Conservation (phyloP, 2,329 filamentous ascomycete genomes). For the Sarocladiaceae sp. region DNA sequence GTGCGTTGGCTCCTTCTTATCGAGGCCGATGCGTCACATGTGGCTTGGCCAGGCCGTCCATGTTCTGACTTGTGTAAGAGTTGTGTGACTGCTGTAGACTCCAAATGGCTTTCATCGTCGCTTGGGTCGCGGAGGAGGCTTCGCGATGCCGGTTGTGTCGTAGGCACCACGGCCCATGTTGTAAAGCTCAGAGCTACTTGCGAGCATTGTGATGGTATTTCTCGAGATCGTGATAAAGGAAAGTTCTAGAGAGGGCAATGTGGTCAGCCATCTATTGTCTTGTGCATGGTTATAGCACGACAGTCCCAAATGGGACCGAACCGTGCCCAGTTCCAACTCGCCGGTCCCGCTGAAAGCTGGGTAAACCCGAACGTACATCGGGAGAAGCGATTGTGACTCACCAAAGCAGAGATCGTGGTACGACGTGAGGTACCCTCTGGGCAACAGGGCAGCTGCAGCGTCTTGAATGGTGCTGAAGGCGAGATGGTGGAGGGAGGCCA, state of each 20-base stretch:
- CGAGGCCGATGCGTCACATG: conserved; percentile 8
- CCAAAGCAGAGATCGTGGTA: conserved; percentile 23
- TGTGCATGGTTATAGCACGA: background rate
- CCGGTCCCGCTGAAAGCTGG: too few relatives aligned
- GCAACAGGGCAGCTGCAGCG: background rate
- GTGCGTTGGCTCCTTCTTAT: background rate
- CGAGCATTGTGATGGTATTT: conserved; percentile 28
- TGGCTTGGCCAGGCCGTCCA: conserved; percentile 13
- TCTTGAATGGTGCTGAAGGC: conserved; percentile 11
- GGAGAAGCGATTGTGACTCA: conserved; percentile 22
- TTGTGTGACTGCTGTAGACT: conserved; percentile 4
- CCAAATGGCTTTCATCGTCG: conserved; percentile 25
- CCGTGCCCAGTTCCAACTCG: too few relatives aligned
- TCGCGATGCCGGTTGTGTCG: conserved; percentile 43
- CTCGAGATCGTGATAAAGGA: conserved; percentile 3
- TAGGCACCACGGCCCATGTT: conserved; percentile 48
- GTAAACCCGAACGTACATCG: conserved; percentile 9
- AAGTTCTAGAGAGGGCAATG: background rate
- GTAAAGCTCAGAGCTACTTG: conserved; percentile 19
- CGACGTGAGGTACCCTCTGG: conserved; percentile 14
- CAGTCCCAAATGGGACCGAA: too few relatives aligned
- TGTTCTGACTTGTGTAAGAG: conserved; percentile 15
- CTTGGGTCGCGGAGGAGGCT: conserved; percentile 38
- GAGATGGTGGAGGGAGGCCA: conserved; percentile 14
- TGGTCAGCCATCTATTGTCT: background rate